phyloP scores from a whole-genome alignment of 495 filamentous ascomycete species.

The Penicillium longicatenatum region DNA sequence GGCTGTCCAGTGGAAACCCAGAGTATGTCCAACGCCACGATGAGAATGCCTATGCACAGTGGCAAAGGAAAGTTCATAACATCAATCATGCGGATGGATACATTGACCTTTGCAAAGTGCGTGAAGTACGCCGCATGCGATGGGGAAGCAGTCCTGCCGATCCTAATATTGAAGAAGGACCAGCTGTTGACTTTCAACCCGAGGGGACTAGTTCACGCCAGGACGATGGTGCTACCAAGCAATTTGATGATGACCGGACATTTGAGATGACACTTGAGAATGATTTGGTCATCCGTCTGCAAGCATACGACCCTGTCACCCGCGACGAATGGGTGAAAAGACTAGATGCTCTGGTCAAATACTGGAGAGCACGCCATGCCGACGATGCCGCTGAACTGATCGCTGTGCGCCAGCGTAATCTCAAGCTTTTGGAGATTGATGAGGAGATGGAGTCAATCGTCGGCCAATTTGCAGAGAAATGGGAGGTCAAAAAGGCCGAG shows the following conservation, averaged over 20 bases:
- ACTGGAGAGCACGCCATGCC: constrained; percentile 63
- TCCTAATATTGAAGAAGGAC: constrained; percentile 47
- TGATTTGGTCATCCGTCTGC: constrained; percentile 65
- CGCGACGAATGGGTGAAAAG: constrained; percentile 67
- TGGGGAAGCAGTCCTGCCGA: constrained; percentile 54
- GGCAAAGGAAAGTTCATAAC: constrained; percentile 61
- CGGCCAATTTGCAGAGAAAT: constrained; percentile 70
- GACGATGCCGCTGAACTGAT: constrained; percentile 61
- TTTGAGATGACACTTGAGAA: constrained; percentile 69
- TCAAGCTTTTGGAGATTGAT: constrained; percentile 65
- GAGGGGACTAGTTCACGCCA: constrained; percentile 44
- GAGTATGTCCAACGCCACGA: constrained; percentile 52
- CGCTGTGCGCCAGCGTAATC: constrained; percentile 58
- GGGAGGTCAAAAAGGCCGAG: constrained; percentile 69
- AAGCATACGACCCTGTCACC: constrained; percentile 59
- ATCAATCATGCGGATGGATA: constrained; percentile 64
- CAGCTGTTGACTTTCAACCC: constrained; percentile 52
- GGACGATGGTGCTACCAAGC: constrained; percentile 55
- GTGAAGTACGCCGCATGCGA: constrained; percentile 56
- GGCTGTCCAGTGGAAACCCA: constrained; percentile 53
- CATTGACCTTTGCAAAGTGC: constrained; percentile 63
- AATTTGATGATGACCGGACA: constrained; percentile 59
- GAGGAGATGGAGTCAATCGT: constrained; percentile 69
- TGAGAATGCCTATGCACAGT: constrained; percentile 63
- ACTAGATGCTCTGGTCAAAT: constrained; percentile 58